These are phyloP conservation scores for Metschnikowia dekortorum DNA, from an alignment of 805 yeast species.

Conservation along the genomic window DNA sequence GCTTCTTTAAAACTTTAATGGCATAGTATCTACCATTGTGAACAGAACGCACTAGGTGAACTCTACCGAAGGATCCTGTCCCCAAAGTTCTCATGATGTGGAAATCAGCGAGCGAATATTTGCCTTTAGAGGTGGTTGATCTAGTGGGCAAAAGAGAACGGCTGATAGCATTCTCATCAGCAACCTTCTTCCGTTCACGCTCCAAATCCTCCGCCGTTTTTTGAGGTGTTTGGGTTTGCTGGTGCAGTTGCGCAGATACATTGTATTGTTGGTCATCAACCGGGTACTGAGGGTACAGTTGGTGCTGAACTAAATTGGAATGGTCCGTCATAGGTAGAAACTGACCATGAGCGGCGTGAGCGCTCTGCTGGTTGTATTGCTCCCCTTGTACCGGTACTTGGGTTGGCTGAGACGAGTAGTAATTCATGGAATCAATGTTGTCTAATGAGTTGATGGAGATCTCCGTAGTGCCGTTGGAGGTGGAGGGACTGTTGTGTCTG, in stretches of 20 bases:
- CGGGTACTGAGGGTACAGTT: conserved; percentile 2
- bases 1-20: conserved; percentile 54
- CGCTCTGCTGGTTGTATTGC: conserved; percentile 4
- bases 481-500: conserved; percentile 7
- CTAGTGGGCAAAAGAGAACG: conserved; percentile 19
- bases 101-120: conserved; percentile 53
- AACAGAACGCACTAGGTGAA: conserved; percentile 53
- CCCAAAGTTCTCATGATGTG: conserved; percentile 55
- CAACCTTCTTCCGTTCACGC: conserved; percentile 1
- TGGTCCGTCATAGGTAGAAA: not conserved
- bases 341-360: not conserved
- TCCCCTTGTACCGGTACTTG: not conserved
- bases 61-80: conserved; percentile 60
- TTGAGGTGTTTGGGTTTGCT: conserved; percentile 2
- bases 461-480: conserved; percentile 3
- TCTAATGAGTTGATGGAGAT: conserved; percentile 10
- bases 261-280: not conserved
- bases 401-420: conserved; percentile 5
- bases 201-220: conserved; percentile 7
- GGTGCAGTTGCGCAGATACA: not conserved
- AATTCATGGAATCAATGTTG: conserved; percentile 14
- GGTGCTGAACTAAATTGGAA: conserved; percentile 1
- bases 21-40: conserved; percentile 60
- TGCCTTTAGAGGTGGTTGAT: conserved; percentile 43
- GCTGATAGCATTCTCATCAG: conserved; percentile 14